Conservation (phyloP, 2,329 filamentous ascomycete species). For the Berkeleyomyces basicola region DNA sequence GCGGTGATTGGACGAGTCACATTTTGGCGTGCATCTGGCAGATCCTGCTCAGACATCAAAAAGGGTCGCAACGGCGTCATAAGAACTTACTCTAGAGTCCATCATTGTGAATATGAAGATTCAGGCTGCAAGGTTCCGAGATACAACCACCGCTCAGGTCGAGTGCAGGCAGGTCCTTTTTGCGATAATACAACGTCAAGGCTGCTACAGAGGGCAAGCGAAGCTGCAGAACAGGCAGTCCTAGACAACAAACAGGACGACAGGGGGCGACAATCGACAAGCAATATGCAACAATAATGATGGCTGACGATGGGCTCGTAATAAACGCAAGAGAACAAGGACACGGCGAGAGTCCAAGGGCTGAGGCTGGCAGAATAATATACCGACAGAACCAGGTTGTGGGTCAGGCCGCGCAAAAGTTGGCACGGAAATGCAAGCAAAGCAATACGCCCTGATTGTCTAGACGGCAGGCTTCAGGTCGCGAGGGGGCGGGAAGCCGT, state of each 20-base stretch:
- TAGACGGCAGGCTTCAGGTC: neutral
- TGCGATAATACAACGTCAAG: neutral
- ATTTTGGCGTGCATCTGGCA: slow-evolving; percentile 5
- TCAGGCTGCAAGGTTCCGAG: too few species aligned
- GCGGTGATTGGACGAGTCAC: slow-evolving; percentile 6
- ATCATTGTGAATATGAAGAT: neutral
- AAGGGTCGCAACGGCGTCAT: too few species aligned
- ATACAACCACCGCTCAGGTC: neutral
- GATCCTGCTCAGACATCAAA: slow-evolving; percentile 2
- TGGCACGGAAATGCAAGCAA: neutral
- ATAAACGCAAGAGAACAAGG: neutral
- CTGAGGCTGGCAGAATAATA: neutral
- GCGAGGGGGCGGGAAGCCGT: neutral
- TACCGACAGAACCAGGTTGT: neutral
- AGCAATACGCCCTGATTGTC: neutral
- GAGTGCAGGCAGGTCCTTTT: neutral
- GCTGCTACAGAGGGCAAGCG: neutral
- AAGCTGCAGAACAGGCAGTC: neutral
- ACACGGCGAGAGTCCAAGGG: neutral
- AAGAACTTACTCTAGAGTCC: slow-evolving; percentile 7
- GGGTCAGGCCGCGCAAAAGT: neutral
- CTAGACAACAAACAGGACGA: neutral
- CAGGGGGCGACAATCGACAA: neutral
- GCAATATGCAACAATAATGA: too few species aligned
- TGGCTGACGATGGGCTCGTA: neutral